Evolutionary conservation across 208 protist species (phyloP).

Genomic region (Leishmania tropica): DNA sequence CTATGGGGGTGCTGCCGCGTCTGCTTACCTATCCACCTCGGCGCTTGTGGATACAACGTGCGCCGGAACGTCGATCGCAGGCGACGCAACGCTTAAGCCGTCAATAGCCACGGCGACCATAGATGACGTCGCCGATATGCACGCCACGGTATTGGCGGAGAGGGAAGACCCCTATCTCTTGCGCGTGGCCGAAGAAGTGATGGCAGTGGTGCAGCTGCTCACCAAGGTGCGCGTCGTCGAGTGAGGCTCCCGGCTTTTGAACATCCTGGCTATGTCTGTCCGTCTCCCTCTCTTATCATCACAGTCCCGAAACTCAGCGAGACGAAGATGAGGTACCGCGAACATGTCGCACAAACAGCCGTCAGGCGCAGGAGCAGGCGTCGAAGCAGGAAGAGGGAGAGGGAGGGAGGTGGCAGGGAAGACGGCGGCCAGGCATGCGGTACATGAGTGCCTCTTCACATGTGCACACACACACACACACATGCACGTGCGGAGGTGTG

Average conservation of each 20-base stretch:
- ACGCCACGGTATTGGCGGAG: constrained; percentile 15
- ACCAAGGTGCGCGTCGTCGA: constrained; percentile 2
- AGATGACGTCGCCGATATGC: constrained; percentile 10
- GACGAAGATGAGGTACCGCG: background rate
- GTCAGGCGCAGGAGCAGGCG: background rate
- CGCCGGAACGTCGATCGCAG: background rate
- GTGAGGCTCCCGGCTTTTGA: background rate
- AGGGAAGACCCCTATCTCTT: constrained; percentile 50
- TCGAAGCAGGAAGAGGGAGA: background rate
- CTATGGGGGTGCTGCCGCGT: constrained; percentile 24
- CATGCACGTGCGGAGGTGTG: background rate
- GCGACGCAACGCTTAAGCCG: constrained; percentile 2
- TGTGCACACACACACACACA: background rate
- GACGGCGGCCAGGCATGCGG: background rate
- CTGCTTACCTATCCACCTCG: constrained; percentile 19
- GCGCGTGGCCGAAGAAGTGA: constrained; percentile 50
- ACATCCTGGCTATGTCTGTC: background rate
- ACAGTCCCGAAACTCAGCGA: background rate
- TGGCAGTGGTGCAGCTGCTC: constrained; percentile 63
- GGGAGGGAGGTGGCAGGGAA: background rate
- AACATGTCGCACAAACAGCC: background rate
- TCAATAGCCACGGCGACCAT: background rate
- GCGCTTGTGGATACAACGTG: constrained; percentile 17
- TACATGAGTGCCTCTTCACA: background rate
- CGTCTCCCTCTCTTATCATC: background rate